A percentile compares a stretch with the other conserved stretches of the same genome.
Evolutionary conservation across 257 asterid species (phyloP).

Genomic region (Gentiana dahurica): DNA sequence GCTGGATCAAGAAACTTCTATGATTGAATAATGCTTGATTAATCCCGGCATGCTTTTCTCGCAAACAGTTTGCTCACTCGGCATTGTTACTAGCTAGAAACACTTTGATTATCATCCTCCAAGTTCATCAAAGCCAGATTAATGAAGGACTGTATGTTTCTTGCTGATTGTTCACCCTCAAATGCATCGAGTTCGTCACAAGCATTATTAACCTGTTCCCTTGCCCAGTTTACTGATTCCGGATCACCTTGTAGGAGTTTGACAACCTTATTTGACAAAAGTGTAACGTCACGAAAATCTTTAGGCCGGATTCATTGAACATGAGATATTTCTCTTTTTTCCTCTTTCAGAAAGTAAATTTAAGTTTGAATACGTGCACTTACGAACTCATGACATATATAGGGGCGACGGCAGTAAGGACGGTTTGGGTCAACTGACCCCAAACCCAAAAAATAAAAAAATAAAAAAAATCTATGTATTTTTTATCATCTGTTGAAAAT

Average conservation of each 20-base stretch:
- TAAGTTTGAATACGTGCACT: no score
- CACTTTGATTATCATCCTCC: slow-evolving; percentile 48
- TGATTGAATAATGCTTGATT: slow-evolving; percentile 49
- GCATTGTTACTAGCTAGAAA: slow-evolving; percentile 40
- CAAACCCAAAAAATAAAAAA: no score
- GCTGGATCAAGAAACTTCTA: neutral
- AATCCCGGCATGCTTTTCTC: slow-evolving; percentile 62
- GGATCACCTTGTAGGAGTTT: slow-evolving; percentile 67
- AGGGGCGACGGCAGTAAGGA: no score
- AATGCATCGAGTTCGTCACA: slow-evolving; percentile 31
- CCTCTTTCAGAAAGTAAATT: no score
- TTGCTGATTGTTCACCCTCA: slow-evolving; percentile 33
- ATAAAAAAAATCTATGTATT: no score
- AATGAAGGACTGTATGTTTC: slow-evolving; percentile 59
- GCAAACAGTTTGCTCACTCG: slow-evolving; percentile 41
- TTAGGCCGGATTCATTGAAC: no score
- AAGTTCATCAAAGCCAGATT: slow-evolving; percentile 63
- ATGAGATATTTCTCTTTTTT: no score
- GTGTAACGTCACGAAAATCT: no score
- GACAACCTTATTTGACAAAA: no score
- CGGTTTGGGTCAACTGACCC: no score
- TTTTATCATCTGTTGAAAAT: no score
- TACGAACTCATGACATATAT: no score
- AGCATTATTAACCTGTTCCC: slow-evolving; percentile 26
- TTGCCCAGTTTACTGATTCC: slow-evolving; percentile 48